A percentile compares a stretch with the other conserved stretches of the same genome.
Evolutionary conservation across 768 basidiomycete species (phyloP).

Genomic region (Tylopilus felleus): DNA sequence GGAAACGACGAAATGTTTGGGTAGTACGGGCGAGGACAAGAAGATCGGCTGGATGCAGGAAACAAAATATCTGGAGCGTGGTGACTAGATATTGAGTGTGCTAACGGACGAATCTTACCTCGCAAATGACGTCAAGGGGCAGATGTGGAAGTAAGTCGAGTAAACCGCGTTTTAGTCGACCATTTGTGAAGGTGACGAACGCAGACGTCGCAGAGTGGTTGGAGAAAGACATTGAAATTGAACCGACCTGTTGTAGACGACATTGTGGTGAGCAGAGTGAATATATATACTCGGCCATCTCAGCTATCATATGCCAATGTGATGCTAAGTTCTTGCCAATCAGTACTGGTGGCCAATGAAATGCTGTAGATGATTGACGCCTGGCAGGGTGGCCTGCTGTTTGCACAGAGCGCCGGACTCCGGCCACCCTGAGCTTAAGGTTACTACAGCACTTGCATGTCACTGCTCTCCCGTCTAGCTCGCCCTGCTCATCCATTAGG

Average conservation of each 20-base stretch:
- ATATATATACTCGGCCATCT: no score
- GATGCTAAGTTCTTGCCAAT: no score
- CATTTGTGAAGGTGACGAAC: not conserved
- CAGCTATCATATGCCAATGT: no score
- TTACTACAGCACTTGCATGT: constrained; percentile 38
- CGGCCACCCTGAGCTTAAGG: no score
- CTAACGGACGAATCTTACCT: constrained; percentile 9
- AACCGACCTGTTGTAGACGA: not conserved
- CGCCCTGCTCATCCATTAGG: constrained; percentile 45
- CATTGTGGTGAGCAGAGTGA: not conserved
- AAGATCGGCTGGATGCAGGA: constrained; percentile 44
- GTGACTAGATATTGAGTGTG: not conserved
- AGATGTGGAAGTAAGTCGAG: constrained; percentile 35
- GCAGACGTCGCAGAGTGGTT: not conserved
- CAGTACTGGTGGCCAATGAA: not conserved
- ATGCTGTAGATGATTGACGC: not conserved
- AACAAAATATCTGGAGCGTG: constrained; percentile 38
- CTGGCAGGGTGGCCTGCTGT: no score
- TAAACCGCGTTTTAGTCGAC: constrained; percentile 14
- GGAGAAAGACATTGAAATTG: constrained; percentile 8
- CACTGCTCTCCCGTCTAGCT: constrained; percentile 48
- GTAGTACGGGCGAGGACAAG: constrained; percentile 44
- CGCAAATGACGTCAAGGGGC: constrained; percentile 28
- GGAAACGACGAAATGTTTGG: constrained; percentile 38
- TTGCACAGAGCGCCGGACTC: no score